phyloP scores from a whole-genome alignment of 2,329 filamentous ascomycete species.

The Teratosphaeria viscida region DNA sequence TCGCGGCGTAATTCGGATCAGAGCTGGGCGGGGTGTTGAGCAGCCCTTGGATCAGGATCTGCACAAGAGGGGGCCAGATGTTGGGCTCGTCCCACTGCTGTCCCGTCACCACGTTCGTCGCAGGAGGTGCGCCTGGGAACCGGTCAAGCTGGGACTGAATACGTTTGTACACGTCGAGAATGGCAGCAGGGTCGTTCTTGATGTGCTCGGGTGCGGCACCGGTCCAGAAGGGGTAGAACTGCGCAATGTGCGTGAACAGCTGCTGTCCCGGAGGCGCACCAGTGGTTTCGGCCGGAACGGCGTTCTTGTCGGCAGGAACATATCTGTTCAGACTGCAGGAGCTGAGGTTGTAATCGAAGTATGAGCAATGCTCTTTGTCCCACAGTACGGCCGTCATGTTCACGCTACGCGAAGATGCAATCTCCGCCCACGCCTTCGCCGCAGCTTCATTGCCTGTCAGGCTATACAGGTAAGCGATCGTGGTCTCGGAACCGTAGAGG shows the following conservation, averaged over 20 bases:
- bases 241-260: constrained; percentile 47
- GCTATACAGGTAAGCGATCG: constrained; percentile 47
- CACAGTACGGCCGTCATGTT: constrained; percentile 56
- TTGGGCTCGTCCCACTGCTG: constrained; percentile 64
- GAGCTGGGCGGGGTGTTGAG: constrained; percentile 43
- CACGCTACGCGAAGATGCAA: constrained; percentile 45
- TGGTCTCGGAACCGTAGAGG: constrained; percentile 54
- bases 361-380: constrained; percentile 52
- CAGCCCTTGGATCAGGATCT: constrained; percentile 53
- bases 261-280: constrained; percentile 46
- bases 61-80: constrained; percentile 59
- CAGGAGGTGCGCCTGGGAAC: constrained; percentile 48
- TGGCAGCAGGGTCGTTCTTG: constrained; percentile 48
- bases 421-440: constrained; percentile 39
- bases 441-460: constrained; percentile 41
- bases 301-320: constrained; percentile 40
- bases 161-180: constrained; percentile 45
- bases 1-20: constrained; percentile 26
- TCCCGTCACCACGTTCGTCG: constrained; percentile 50
- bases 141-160: constrained; percentile 44
- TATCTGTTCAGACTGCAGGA: constrained; percentile 47
- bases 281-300: constrained; percentile 31
- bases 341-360: constrained; percentile 61
- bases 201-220: constrained; percentile 50
- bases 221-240: constrained; percentile 61